Evolutionary conservation across 306 rosid species (phyloP).

Genomic region (Sicyos edulis): DNA sequence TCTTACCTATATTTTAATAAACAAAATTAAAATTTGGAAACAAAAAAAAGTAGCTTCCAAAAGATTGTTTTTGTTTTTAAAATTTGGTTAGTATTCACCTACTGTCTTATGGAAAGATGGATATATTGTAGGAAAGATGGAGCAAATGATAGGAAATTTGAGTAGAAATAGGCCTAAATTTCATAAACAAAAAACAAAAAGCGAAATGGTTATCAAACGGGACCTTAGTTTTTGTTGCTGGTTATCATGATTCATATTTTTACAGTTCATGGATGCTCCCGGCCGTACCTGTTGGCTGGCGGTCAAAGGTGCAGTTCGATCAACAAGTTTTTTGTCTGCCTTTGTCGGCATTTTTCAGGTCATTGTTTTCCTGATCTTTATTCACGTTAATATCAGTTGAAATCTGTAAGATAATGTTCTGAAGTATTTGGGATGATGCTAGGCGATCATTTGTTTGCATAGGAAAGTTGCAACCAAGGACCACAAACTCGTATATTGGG

Average conservation of each 20-base stretch:
- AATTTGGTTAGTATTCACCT: too few relatives aligned
- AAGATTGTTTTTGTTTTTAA: too few relatives aligned
- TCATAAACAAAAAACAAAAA: too few relatives aligned
- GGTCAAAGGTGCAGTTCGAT: constrained; percentile 67
- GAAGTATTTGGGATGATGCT: constrained; percentile 33
- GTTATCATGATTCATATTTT: constrained; percentile 26
- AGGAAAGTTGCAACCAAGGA: constrained; percentile 77
- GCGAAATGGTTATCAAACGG: too few relatives aligned
- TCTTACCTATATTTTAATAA: too few relatives aligned
- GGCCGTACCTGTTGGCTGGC: constrained; percentile 76
- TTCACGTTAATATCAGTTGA: constrained; percentile 11
- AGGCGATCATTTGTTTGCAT: constrained; percentile 83
- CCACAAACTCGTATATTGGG: constrained; percentile 89
- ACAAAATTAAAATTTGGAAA: too few relatives aligned
- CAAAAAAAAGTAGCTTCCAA: too few relatives aligned
- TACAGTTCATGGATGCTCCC: constrained; percentile 75
- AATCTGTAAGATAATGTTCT: constrained; percentile 25
- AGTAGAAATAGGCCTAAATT: too few relatives aligned
- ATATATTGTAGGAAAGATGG: too few relatives aligned
- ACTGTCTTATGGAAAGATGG: too few relatives aligned
- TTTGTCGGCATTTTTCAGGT: constrained; percentile 96
- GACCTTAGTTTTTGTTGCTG: not conserved
- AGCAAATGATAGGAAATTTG: too few relatives aligned
- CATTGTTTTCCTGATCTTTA: constrained; percentile 4
- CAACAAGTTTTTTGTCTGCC: constrained; percentile 85